Evolutionary conservation across 2,329 filamentous ascomycete genomes (phyloP).

Genomic region (Cercospora citrullina): DNA sequence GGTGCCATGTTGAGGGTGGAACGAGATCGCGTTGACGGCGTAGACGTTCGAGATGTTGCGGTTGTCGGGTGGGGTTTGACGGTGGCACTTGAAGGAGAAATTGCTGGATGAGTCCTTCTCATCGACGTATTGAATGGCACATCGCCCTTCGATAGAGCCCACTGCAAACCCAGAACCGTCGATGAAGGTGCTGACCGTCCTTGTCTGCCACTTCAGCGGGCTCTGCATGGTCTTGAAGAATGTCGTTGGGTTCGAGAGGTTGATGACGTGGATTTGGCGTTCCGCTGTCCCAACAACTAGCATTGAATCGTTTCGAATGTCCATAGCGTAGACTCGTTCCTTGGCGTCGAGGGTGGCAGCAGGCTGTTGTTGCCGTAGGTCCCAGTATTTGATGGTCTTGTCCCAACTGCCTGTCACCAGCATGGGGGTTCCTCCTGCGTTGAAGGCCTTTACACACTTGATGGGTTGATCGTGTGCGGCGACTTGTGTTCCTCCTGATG

Average conservation of each 20-base stretch:
- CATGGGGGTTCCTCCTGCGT: conserved; percentile 67
- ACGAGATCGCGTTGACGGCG: conserved; percentile 94
- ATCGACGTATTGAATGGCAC: conserved; percentile 97
- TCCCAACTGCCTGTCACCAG: conserved; percentile 92
- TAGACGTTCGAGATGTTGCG: conserved; percentile 82
- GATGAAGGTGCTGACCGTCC: conserved; percentile 90
- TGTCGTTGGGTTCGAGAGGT: conserved; percentile 80
- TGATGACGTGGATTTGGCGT: conserved; percentile 92
- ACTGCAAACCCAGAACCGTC: conserved; percentile 92
- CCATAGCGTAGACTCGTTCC: conserved; percentile 87
- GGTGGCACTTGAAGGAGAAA: conserved; percentile 99
- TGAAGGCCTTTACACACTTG: conserved; percentile 67
- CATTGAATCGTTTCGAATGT: conserved; percentile 71
- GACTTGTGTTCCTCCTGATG: conserved; percentile 57
- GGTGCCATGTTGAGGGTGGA: conserved; percentile 96
- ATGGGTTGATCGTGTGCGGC: conserved; percentile 84
- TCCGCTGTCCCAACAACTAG: conserved; percentile 92
- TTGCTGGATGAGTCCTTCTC: conserved; percentile 83
- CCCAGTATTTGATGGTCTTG: conserved; percentile 89
- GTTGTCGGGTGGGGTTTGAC: conserved; percentile 65
- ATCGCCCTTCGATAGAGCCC: conserved; percentile 93
- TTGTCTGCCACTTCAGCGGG: conserved; percentile 96
- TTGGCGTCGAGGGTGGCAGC: conserved; percentile 67
- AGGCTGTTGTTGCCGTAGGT: conserved; percentile 66
- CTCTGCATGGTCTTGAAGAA: conserved; percentile 97